Conservation (phyloP, 2,329 filamentous ascomycete genomes). For the Pseudocercospora cruenta region DNA sequence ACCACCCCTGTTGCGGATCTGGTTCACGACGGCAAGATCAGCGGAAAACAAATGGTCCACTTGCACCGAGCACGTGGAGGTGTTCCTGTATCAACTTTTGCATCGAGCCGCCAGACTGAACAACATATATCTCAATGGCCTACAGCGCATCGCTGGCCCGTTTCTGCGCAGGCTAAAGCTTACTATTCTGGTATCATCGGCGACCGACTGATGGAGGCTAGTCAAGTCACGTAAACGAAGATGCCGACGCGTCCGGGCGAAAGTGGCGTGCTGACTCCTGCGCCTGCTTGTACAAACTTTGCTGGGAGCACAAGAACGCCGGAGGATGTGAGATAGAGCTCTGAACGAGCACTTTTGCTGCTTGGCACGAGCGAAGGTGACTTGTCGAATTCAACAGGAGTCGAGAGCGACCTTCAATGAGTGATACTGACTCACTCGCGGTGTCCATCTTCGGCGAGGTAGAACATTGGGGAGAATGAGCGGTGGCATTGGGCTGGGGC, state of each 20-base stretch:
- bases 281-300: neutral
- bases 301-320: neutral
- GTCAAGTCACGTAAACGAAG: neutral
- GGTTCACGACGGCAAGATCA: neutral
- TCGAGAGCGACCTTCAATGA: neutral
- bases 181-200: neutral
- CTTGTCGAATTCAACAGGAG: neutral
- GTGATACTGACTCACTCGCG: neutral
- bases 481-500: neutral
- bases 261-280: neutral
- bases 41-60: neutral
- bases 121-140: neutral
- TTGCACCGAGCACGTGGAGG: neutral
- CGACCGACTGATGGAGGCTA: neutral
- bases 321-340: neutral
- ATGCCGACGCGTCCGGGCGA: neutral
- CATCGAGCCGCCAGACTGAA: neutral
- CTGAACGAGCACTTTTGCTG: too few species aligned
- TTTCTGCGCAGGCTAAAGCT: neutral
- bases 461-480: neutral
- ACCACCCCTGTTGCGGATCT: neutral
- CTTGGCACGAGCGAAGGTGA: neutral
- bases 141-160: too few species aligned
- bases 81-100: neutral
- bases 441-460: neutral